Percentiles rank a stretch among this genome's conserved stretches.
Evolutionary conservation across 441 rosid genomes (phyloP).

Genomic region (Brassica balearica): DNA sequence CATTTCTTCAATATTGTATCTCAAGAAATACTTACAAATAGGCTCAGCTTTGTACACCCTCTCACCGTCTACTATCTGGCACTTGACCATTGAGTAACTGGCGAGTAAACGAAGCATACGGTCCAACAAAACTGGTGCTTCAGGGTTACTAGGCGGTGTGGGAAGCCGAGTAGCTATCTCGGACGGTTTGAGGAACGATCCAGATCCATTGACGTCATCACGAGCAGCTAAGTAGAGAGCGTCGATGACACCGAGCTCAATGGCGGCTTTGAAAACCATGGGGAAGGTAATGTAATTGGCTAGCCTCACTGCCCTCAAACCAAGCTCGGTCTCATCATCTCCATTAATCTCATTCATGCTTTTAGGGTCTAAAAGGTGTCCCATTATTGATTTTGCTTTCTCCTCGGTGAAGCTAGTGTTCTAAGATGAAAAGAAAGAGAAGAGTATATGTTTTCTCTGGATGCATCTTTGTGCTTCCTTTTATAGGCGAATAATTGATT

Average conservation of each 20-base stretch:
- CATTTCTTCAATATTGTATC: neutral
- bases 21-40: conserved; percentile 27
- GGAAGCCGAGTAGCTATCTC: conserved; percentile 29
- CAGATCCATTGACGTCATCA: conserved; percentile 18
- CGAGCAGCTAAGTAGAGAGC: conserved; percentile 24
- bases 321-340: conserved; percentile 26
- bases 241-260: conserved; percentile 40
- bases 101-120: conserved; percentile 38
- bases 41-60: conserved; percentile 36
- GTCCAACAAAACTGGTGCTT: conserved; percentile 35
- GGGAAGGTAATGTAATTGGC: conserved; percentile 32
- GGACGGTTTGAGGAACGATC: conserved; percentile 29
- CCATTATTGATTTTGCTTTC: conserved; percentile 10
- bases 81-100: conserved; percentile 37
- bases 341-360: neutral
- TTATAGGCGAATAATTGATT: neutral
- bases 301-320: conserved; percentile 34
- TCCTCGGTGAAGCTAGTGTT: conserved; percentile 1
- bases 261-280: conserved; percentile 40
- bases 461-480: neutral
- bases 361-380: conserved; percentile 5
- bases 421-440: neutral
- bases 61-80: conserved; percentile 20
- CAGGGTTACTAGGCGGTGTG: conserved; percentile 32
- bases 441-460: neutral